Evolutionary conservation across 2,329 filamentous ascomycete species (phyloP).

Genomic region (Ceratocystis papillata): DNA sequence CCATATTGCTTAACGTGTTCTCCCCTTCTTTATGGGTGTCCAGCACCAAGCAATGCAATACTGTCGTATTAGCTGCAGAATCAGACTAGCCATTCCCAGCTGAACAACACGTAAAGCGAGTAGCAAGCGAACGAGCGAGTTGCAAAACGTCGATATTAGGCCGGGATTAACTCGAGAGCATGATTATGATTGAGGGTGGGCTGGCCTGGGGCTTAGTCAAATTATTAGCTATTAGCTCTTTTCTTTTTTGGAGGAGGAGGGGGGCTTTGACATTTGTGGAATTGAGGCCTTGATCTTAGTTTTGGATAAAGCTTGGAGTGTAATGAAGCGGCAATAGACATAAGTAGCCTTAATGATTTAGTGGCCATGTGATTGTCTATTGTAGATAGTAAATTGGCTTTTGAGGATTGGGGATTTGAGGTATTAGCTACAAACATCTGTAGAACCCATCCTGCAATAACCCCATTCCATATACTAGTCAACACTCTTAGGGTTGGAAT

Average conservation of each 20-base stretch:
- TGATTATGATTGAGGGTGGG: neutral
- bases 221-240: neutral
- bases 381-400: too few relatives aligned
- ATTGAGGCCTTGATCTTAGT: neutral
- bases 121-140: constrained; percentile 6
- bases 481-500: neutral
- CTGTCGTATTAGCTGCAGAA: neutral
- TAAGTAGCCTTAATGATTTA: neutral
- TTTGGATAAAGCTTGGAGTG: neutral
- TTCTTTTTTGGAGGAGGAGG: neutral
- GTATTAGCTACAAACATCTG: too few relatives aligned
- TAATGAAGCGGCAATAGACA: neutral
- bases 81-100: constrained; percentile 1
- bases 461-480: too few relatives aligned
- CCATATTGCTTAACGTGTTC: too few relatives aligned
- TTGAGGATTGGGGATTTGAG: too few relatives aligned
- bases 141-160: neutral
- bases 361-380: neutral
- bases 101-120: neutral
- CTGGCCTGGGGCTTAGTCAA: neutral
- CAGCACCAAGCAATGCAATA: neutral
- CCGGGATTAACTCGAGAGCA: neutral
- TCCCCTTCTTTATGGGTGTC: too few relatives aligned
- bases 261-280: neutral
- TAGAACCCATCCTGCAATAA: too few relatives aligned